Percentiles rank a stretch among this genome's conserved stretches.
phyloP scores from a whole-genome alignment of 73 alveolate species.

The Durusdinium trenchii region DNA sequence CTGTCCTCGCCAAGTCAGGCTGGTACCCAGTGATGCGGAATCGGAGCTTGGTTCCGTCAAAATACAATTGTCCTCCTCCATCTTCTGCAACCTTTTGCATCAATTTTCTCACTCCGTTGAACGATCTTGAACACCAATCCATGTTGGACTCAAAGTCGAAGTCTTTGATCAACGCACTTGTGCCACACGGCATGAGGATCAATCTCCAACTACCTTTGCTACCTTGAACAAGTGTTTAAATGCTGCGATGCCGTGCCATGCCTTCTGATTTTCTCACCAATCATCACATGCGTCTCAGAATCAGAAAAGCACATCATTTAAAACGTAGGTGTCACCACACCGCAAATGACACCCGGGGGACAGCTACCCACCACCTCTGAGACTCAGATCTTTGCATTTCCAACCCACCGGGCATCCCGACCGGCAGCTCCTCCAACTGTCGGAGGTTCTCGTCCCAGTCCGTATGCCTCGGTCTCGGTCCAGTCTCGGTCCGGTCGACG shows the following conservation, averaged over 20 bases:
- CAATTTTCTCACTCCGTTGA: not conserved
- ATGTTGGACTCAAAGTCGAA: not conserved
- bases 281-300: too few species aligned
- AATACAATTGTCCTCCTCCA: not conserved
- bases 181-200: too few species aligned
- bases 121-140: not conserved
- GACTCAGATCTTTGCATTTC: too few species aligned
- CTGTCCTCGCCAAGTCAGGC: not conserved
- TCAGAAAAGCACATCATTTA: too few species aligned
- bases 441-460: slow-evolving; percentile 68
- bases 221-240: too few species aligned
- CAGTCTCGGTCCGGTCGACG: not conserved
- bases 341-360: too few species aligned
- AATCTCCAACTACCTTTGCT: too few species aligned
- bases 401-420: too few species aligned
- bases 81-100: not conserved
- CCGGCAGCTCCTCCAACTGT: not conserved
- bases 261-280: too few species aligned
- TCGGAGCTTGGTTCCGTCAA: not conserved
- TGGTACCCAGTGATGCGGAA: not conserved
- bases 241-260: too few species aligned
- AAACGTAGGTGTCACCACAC: too few species aligned
- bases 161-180: not conserved
- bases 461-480: slow-evolving; percentile 7
- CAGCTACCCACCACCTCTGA: too few species aligned